Evolutionary conservation across 2,329 filamentous ascomycete species (phyloP), one percentile per base, ranked within the genome.

Genomic region (Emydomyces testavorans): DNA sequence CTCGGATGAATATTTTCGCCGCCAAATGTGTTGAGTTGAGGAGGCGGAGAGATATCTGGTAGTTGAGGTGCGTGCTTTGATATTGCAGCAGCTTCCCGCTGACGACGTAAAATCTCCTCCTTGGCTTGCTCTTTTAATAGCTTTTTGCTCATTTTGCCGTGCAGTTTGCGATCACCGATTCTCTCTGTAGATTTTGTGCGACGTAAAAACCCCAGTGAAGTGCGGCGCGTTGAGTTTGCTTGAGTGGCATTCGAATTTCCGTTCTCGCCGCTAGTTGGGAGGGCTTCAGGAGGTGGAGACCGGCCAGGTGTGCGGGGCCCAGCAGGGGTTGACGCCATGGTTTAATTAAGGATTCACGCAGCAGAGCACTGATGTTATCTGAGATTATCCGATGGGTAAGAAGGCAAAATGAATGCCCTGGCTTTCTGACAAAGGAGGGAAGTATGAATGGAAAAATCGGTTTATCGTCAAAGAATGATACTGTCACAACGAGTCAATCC

Each of bases 151-250:
- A 56, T 56, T 42, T 56, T 63, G 36, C 57, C 56, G 16, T 62
- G 65, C 13, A 58, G 39, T 64, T 71, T 72, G 54, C 70, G 71
- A 57, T 77, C 77, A 56, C 73, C 74, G 50, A 83, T 63, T 54
- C 61, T 65, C 52, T 85, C 80, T 51, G 75, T 76, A 50, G 80
- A 83, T 62, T 83, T 84, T 62, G 76, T 76, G 57, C 81, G 77
- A 65, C 79, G 75, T 53, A 84, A 73, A 60, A 85, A 75, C 24
- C 73, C 73, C 50, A 77, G 66, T 45, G 72, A 74, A 36, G 73
- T 68, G 51, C 71, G 69, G 56, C 72, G 70, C 48, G 62, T 38
- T 26, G 18, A 13, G 31, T 44, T 48, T 18, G 41, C 20, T 6
- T 31, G 42, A 31, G 20, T n/a, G 23, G 36, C 18, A 7, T 39